Percentiles rank a stretch among this genome's conserved stretches.
Conservation (phyloP, 2,329 filamentous ascomycete genomes). For the Neofusicoccum kwambonambiense region DNA sequence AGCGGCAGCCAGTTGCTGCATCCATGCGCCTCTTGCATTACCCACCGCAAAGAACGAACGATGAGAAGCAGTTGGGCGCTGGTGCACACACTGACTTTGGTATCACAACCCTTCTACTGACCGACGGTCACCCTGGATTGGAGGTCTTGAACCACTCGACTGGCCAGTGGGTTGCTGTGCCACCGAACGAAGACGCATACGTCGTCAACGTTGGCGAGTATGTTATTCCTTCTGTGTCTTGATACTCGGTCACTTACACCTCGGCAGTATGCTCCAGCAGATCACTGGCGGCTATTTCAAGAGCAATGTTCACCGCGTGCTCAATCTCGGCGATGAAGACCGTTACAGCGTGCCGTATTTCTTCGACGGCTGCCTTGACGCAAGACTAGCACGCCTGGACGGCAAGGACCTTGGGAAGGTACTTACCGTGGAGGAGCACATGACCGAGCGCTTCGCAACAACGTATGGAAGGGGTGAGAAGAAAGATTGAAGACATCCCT, state of each 20-base stretch:
- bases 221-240: too few species aligned
- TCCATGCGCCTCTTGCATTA: slow-evolving; percentile 23
- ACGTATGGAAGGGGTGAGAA: slow-evolving; percentile 2
- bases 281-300: slow-evolving; percentile 56
- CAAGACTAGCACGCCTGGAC: slow-evolving; percentile 20
- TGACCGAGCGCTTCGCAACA: slow-evolving; percentile 23
- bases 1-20: slow-evolving; percentile 5
- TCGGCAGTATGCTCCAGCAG: slow-evolving; percentile 30
- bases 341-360: slow-evolving; percentile 60
- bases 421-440: slow-evolving; percentile 28
- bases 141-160: slow-evolving; percentile 50
- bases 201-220: slow-evolving; percentile 41
- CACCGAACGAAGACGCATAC: slow-evolving; percentile 31
- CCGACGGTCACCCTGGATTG: slow-evolving; percentile 51
- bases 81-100: slow-evolving; percentile 59
- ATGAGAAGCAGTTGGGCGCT: slow-evolving; percentile 24
- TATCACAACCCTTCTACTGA: slow-evolving; percentile 56
- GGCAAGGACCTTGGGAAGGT: slow-evolving; percentile 19
- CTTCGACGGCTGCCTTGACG: slow-evolving; percentile 54
- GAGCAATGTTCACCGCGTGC: slow-evolving; percentile 56
- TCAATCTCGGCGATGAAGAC: slow-evolving; percentile 52
- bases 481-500: not conserved
- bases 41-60: slow-evolving; percentile 17
- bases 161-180: slow-evolving; percentile 43
- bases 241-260: too few species aligned